A percentile compares a stretch with the other conserved stretches of the same genome.
Evolutionary conservation across 1,139 yeast species (phyloP).

Genomic region (Wickerhamomyces sp.): DNA sequence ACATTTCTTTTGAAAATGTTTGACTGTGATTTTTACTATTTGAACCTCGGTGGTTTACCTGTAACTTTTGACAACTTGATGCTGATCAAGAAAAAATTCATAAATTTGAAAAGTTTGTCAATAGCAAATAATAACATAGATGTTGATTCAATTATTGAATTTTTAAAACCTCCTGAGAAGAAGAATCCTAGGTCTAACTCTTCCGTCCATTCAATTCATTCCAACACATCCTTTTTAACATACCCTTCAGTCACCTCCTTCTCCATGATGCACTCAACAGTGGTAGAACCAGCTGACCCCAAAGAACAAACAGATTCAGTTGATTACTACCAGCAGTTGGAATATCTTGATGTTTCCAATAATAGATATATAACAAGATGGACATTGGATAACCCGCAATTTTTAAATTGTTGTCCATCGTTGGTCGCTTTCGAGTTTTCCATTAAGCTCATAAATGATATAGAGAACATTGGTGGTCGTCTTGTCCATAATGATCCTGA

Average conservation of each 20-base stretch:
- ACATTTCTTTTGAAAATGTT: slow-evolving; percentile 46
- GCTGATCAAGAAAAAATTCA: slow-evolving; percentile 51
- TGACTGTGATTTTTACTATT: slow-evolving; percentile 38
- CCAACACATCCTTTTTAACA: background rate
- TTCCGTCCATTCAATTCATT: background rate
- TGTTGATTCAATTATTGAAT: slow-evolving; percentile 44
- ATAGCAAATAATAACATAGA: slow-evolving; percentile 55
- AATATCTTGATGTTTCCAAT: slow-evolving; percentile 49
- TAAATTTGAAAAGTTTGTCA: slow-evolving; percentile 55
- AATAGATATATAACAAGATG: slow-evolving; percentile 45
- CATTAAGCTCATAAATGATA: slow-evolving; percentile 44
- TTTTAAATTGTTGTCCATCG: slow-evolving; percentile 38
- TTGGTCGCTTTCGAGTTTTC: slow-evolving; percentile 37
- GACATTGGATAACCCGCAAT: slow-evolving; percentile 45
- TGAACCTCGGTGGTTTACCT: slow-evolving; percentile 77
- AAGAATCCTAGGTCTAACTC: slow-evolving; percentile 23
- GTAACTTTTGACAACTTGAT: slow-evolving; percentile 49
- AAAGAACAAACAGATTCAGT: slow-evolving; percentile 11
- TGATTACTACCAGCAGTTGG: slow-evolving; percentile 29
- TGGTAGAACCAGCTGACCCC: background rate
- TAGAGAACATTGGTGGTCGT: slow-evolving; percentile 46
- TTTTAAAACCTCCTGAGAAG: slow-evolving; percentile 33
- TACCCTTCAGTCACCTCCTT: background rate
- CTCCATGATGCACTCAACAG: background rate
- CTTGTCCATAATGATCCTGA: slow-evolving; percentile 26